Evolutionary conservation across 1,284 basidiomycete species (phyloP).

Genomic region (Moesziomyces antarcticus): DNA sequence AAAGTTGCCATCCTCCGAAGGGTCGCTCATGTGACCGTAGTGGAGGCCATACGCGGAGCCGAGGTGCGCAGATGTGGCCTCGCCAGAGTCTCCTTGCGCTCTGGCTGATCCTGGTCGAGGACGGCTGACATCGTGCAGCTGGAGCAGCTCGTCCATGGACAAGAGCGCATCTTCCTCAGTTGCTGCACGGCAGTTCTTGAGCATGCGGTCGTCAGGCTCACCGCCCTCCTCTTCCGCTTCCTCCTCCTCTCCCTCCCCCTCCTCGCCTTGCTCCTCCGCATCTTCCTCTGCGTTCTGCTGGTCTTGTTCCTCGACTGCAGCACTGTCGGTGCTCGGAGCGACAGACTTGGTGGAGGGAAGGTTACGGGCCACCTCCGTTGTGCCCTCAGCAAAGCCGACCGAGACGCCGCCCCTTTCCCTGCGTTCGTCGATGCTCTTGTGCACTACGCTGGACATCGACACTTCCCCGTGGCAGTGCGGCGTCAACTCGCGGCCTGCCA

Average conservation of each 20-base stretch:
- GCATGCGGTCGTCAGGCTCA: slow-evolving; percentile 72
- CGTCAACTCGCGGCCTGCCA: slow-evolving; percentile 71
- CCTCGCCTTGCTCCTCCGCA: slow-evolving; percentile 32
- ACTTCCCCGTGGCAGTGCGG: slow-evolving; percentile 71
- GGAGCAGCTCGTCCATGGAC: slow-evolving; percentile 74
- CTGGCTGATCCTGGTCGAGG: slow-evolving; percentile 10
- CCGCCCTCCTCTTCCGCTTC: slow-evolving; percentile 32
- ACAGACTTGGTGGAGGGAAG: slow-evolving; percentile 34
- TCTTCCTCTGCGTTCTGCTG: slow-evolving; percentile 7
- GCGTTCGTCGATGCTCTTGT: slow-evolving; percentile 77
- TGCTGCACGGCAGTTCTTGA: slow-evolving; percentile 80
- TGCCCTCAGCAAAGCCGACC: slow-evolving; percentile 44
- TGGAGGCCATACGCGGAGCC: slow-evolving; percentile 70
- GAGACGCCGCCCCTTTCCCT: slow-evolving; percentile 31
- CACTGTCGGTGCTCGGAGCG: slow-evolving; percentile 49
- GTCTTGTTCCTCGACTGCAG: neutral
- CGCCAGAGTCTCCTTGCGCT: neutral
- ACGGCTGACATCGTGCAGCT: slow-evolving; percentile 71
- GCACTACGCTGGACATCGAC: slow-evolving; percentile 79
- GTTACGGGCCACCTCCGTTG: slow-evolving; percentile 54
- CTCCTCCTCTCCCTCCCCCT: slow-evolving; percentile 13
- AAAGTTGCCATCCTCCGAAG: slow-evolving; percentile 49
- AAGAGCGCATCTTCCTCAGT: slow-evolving; percentile 78
- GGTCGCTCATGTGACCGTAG: slow-evolving; percentile 62
- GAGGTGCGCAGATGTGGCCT: slow-evolving; percentile 4